A percentile compares a stretch with the other conserved stretches of the same genome.
phyloP scores from a whole-genome alignment of 805 yeast genomes.

The Pichia nakasei region DNA sequence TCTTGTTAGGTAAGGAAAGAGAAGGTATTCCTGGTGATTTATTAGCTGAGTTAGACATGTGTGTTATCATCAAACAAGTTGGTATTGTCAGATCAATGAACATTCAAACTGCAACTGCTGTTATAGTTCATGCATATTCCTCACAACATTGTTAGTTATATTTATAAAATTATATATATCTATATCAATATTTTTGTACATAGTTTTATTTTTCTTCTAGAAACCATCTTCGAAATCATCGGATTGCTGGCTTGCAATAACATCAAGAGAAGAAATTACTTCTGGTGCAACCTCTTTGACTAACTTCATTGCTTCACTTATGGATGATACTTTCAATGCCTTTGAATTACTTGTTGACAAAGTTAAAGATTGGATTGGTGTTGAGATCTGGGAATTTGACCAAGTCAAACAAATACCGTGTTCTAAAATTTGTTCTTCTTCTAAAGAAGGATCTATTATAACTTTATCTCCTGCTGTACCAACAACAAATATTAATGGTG shows the following conservation, averaged over 20 bases:
- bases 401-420: slow-evolving; percentile 72
- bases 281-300: slow-evolving; percentile 53
- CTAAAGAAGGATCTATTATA: slow-evolving; percentile 78
- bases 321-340: slow-evolving; percentile 41
- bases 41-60: slow-evolving; percentile 71
- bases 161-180: neutral
- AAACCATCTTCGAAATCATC: slow-evolving; percentile 25
- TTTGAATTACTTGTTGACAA: slow-evolving; percentile 43
- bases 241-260: slow-evolving; percentile 32
- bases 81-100: slow-evolving; percentile 95
- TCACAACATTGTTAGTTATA: slow-evolving; percentile 44
- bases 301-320: slow-evolving; percentile 48
- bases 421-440: slow-evolving; percentile 83
- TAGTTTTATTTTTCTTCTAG: too few relatives aligned
- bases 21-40: slow-evolving; percentile 88
- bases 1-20: slow-evolving; percentile 76
- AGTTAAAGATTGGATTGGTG: slow-evolving; percentile 68
- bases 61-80: slow-evolving; percentile 84
- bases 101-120: slow-evolving; percentile 94
- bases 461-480: slow-evolving; percentile 66
- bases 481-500: slow-evolving; percentile 69
- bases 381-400: slow-evolving; percentile 53
- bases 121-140: slow-evolving; percentile 85
- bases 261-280: slow-evolving; percentile 52
- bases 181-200: neutral